Evolutionary conservation across 1,284 basidiomycete genomes (phyloP).

Genomic region (Exobasidium cylindrosporum): DNA sequence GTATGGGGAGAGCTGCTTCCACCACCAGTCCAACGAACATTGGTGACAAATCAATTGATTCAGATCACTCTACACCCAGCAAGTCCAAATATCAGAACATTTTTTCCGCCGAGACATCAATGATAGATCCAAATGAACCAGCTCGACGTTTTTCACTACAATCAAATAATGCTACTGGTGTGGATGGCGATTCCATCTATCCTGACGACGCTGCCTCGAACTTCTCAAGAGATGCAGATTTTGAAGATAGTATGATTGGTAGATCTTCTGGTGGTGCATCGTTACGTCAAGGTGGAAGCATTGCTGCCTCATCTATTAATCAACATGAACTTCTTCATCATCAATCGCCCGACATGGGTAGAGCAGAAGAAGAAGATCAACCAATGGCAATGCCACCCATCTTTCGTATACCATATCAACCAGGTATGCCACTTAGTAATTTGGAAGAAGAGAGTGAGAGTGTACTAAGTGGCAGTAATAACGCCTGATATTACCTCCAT

Average conservation of each 20-base stretch:
- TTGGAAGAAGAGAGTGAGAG: slow-evolving; percentile 43
- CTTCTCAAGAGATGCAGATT: slow-evolving; percentile 18
- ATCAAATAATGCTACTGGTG: slow-evolving; percentile 6
- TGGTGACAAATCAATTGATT: too few relatives aligned
- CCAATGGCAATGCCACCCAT: slow-evolving; percentile 14
- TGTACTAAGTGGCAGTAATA: slow-evolving; percentile 26
- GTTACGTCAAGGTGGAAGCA: background rate
- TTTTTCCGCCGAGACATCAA: background rate
- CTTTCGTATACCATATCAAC: slow-evolving; percentile 26
- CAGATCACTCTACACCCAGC: too few relatives aligned
- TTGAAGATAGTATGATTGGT: background rate
- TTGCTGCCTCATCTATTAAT: background rate
- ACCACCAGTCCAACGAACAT: too few relatives aligned
- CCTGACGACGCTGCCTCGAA: slow-evolving; percentile 45
- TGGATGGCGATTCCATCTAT: slow-evolving; percentile 36
- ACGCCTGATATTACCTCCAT: too few relatives aligned
- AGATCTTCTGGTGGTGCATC: background rate
- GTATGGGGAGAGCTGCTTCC: too few relatives aligned
- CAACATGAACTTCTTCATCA: background rate
- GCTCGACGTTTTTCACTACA: slow-evolving; percentile 12
- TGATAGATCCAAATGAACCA: slow-evolving; percentile 8
- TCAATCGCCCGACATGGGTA: background rate
- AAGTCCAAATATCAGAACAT: too few relatives aligned
- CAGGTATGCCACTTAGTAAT: slow-evolving; percentile 46
- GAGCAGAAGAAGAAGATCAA: slow-evolving; percentile 20